Percentiles rank a stretch among this genome's conserved stretches.
Evolutionary conservation across 805 yeast genomes (phyloP).

Genomic region (Saccharomycodes ludwigii): DNA sequence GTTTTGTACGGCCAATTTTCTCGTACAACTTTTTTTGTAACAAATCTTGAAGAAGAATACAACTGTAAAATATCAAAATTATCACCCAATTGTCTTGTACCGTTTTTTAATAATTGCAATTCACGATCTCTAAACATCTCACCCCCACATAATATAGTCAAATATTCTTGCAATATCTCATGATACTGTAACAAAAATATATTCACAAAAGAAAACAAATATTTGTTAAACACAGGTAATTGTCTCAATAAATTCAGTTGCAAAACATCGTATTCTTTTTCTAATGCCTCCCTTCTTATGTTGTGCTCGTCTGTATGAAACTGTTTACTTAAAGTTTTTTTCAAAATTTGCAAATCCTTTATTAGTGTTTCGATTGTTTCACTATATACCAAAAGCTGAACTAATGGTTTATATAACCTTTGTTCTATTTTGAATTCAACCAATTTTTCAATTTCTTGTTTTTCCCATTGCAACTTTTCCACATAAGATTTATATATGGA

Average conservation of each 20-base stretch:
- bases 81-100: slow-evolving; percentile 16
- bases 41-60: slow-evolving; percentile 20
- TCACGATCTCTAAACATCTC: slow-evolving; percentile 16
- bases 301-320: slow-evolving; percentile 13
- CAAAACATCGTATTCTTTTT: slow-evolving; percentile 17
- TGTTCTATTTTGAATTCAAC: not conserved
- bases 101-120: slow-evolving; percentile 9
- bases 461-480: slow-evolving; percentile 3
- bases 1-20: slow-evolving; percentile 15
- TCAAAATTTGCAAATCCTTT: slow-evolving; percentile 11
- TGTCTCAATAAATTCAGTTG: slow-evolving; percentile 20
- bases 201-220: slow-evolving; percentile 8
- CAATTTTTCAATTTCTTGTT: not conserved
- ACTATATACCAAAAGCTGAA: slow-evolving; percentile 6
- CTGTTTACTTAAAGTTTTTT: slow-evolving; percentile 10
- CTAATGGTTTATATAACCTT: not conserved
- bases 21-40: slow-evolving; percentile 19
- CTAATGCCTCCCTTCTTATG: slow-evolving; percentile 17
- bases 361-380: slow-evolving; percentile 13
- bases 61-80: slow-evolving; percentile 27
- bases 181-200: slow-evolving; percentile 15
- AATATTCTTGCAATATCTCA: slow-evolving; percentile 16
- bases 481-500: slow-evolving; percentile 4
- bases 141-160: slow-evolving; percentile 23
- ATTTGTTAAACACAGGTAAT: slow-evolving; percentile 18